Base-by-base conservation (phyloP, 768 basidiomycete genomes). In the Lentinula sp. region DNA sequence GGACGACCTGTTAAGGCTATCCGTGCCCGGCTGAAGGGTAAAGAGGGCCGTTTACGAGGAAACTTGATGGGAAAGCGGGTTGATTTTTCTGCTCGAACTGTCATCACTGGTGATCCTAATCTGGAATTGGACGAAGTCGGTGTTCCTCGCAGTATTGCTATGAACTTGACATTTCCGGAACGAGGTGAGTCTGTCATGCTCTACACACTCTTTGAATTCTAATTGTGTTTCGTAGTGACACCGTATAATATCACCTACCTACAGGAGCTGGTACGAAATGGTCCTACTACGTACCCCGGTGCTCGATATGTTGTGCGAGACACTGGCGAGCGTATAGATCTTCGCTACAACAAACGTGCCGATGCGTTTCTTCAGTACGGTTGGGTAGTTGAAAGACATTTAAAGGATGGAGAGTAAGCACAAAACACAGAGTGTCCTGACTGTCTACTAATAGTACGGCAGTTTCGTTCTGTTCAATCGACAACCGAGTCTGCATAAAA, bases 21-120 rank as follows among this genome's bases (percentile, higher is more conserved):
- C 68, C 93, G 97, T 61, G 95, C 96, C 5, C 89, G 97, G 48
- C 82, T 99, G 59, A 99, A 99, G 81, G 97, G 97, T 55, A 98
- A 99, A 74, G 97, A 99, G 74, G 97, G 97, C 43, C 91, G 97
- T 69, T 82, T 99, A 56, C 88, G 97, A 73, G 97, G 97, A 37
- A 99, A 98, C 72, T 71, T 99, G 74, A 98, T 98, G 97, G 97
- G 97, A 52, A 98, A 98, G 75, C 94, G 97, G 74, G 97, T 99
- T 59, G 97, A 98, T 69, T 98, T 98, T 73, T 99, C 97, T 1
- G 97, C 97, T 1, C 91, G 97, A 62, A 99, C 96, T 16, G 97
- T 99, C 68, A 99, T 99, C 71, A 98, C 97, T 13, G 97, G 97
- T 71, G 97, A 98, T 74, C 97, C 97, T 5, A 98, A 98, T 76